phyloP scores from a whole-genome alignment of 192 early-diverging fungal genomes.

The Rhizophagus sp. region DNA sequence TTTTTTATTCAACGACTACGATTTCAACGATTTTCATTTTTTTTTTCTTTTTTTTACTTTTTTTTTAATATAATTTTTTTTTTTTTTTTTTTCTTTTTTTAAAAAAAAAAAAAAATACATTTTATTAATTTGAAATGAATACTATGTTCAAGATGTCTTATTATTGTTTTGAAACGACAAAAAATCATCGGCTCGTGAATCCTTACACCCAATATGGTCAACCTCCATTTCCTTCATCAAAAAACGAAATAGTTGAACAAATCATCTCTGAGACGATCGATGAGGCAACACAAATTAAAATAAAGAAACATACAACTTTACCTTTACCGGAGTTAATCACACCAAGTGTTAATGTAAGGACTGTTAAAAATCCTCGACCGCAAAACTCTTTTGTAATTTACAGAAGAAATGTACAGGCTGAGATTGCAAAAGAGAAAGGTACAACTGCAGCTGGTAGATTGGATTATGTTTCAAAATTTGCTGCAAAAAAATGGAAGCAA shows the following conservation, averaged over 20 bases:
- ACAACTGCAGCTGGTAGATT: conserved; percentile 15
- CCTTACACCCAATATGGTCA: conserved; percentile 7
- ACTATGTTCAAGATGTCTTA: conserved; percentile 22
- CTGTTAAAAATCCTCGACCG: conserved; percentile 22
- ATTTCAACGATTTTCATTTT: no score
- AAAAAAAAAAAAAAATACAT: no score
- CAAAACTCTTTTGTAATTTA: conserved; percentile 27
- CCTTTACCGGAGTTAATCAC: conserved; percentile 24
- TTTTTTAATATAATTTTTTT: no score
- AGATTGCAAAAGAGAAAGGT: conserved; percentile 15
- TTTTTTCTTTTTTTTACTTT: no score
- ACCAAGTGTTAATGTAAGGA: conserved; percentile 21
- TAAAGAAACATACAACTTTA: conserved; percentile 22
- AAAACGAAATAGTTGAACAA: conserved; percentile 16
- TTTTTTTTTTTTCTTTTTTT: no score
- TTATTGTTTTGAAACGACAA: conserved; percentile 17
- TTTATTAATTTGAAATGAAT: not conserved
- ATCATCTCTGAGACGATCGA: conserved; percentile 9
- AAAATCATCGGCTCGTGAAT: conserved; percentile 3
- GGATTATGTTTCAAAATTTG: conserved; percentile 17
- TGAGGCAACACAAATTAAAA: conserved; percentile 4
- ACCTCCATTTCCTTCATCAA: conserved; percentile 6
- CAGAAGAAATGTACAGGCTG: conserved; percentile 22
- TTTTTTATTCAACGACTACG: no score
- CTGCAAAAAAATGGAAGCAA: conserved; percentile 10